These are phyloP conservation scores for Peronosclerospora sorghi DNA, from an alignment of 352 stramenopile genomes.

Conservation along the genomic window DNA sequence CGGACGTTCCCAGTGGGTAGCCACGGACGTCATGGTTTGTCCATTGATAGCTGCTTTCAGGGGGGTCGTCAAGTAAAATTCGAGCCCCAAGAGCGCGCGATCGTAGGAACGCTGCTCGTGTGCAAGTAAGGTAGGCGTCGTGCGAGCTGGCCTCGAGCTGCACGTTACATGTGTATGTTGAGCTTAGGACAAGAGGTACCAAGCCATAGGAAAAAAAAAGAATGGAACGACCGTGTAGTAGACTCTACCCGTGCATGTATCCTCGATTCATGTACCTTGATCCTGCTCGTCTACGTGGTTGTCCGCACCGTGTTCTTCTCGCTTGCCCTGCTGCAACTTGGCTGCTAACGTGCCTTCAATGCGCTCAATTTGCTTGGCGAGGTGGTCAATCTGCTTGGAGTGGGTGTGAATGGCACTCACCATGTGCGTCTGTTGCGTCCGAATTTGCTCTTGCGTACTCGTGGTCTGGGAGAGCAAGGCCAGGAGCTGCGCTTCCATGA, in stretches of 20 bases:
- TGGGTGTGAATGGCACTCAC: constrained; percentile 63
- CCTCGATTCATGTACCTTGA: too few relatives aligned
- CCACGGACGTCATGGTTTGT: background rate
- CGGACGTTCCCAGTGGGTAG: constrained; percentile 24
- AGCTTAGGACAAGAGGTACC: constrained; percentile 4
- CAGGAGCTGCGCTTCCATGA: constrained; percentile 71
- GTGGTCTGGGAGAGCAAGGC: constrained; percentile 72
- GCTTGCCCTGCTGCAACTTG: constrained; percentile 28
- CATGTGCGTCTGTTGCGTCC: constrained; percentile 74
- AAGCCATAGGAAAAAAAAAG: constrained; percentile 12
- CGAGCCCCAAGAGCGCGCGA: constrained; percentile 6
- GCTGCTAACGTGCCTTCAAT: constrained; percentile 61
- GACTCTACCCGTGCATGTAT: background rate
- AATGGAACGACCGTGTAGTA: background rate
- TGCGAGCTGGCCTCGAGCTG: constrained; percentile 8
- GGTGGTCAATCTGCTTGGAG: constrained; percentile 67
- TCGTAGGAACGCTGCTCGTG: constrained; percentile 5
- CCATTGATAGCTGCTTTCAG: constrained; percentile 8
- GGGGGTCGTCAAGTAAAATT: constrained; percentile 22
- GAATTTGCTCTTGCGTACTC: constrained; percentile 67
- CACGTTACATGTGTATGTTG: constrained; percentile 13
- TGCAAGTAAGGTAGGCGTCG: constrained; percentile 16
- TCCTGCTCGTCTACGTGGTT: too few relatives aligned
- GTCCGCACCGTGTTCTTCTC: too few relatives aligned
- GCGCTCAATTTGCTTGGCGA: constrained; percentile 69